phyloP scores from a whole-genome alignment of 1,284 basidiomycete genomes.

The Trichosporon faecale region DNA sequence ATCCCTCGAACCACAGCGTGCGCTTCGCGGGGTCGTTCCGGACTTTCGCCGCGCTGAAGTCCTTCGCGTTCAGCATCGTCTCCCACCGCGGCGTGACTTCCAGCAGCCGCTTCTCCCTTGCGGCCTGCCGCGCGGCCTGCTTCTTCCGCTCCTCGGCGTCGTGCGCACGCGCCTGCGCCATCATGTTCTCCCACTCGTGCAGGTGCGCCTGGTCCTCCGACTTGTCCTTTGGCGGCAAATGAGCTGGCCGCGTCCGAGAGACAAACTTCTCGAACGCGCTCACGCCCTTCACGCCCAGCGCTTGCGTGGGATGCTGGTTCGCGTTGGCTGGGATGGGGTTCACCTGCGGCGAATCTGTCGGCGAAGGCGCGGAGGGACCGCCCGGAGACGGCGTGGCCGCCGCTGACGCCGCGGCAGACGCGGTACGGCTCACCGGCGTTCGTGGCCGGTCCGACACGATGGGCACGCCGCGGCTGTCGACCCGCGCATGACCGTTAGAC shows the following conservation, averaged over 20 bases:
- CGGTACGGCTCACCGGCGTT: background rate
- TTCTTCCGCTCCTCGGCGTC: conserved; percentile 35
- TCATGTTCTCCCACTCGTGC: conserved; percentile 87
- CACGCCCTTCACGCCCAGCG: conserved; percentile 38
- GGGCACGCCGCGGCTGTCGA: background rate
- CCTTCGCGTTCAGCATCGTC: conserved; percentile 39
- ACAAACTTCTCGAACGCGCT: conserved; percentile 52
- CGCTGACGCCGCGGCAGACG: background rate
- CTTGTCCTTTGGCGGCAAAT: conserved; percentile 77
- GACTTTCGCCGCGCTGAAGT: conserved; percentile 22
- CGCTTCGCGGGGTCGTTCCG: conserved; percentile 57
- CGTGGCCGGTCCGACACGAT: background rate
- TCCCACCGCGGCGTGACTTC: conserved; percentile 46
- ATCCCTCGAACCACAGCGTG: conserved; percentile 86
- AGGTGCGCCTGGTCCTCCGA: conserved; percentile 79
- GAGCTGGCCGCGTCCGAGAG: conserved; percentile 63
- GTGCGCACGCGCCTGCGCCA: conserved; percentile 56
- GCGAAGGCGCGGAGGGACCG: background rate
- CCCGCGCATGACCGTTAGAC: background rate
- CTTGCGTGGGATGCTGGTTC: conserved; percentile 8
- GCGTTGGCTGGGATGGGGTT: background rate
- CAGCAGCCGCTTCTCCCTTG: conserved; percentile 41
- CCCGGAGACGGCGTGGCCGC: background rate
- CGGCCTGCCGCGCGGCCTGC: conserved; percentile 29
- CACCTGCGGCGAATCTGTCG: background rate